Evolutionary conservation across 139 green algal genomes (phyloP), one percentile per base, ranked within the genome.

Genomic region (Zygnema circumcarinatum): DNA sequence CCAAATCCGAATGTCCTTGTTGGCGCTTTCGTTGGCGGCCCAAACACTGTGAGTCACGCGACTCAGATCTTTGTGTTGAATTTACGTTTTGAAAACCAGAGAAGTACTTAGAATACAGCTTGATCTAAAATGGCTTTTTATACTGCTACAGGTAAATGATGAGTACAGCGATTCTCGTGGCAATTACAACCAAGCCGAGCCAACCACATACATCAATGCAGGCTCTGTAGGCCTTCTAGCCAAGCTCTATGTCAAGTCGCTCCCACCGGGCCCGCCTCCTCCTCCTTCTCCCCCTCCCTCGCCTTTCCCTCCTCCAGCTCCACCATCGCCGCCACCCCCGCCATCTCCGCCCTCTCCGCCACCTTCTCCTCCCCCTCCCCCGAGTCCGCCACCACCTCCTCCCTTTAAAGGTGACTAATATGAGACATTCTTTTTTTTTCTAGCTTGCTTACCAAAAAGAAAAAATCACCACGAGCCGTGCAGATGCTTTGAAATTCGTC

Each of bases 1-100:
- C 81, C 85, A 38, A 90, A 90, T 32, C 85, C 85, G 22, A 89
- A 90, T 33, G 85, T 88, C 22, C 78, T 85, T 16, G 47, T 72
- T 20, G 85, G 85, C 0, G 79, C 85, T 38, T 88, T 90, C 0
- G 80, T 88, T 33, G 83, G 78, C 22, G 83, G 83, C 38, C 83
- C 83, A 35, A 40, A 88, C 75, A 25, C 31, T 25, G 54, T 72
- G 54, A 25, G 54, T 40, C n/a, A 40, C 11, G 16, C 1, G 1
- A 16, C 31, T 2, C n/a, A 20, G 16, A 11, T 31, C n/a, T 76
- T 76, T 1, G 33, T 35, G 56, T 31, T 29, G 29, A 29, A 31
- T 31, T 25, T 29, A 72, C n/a, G 21, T 36, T 74, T 31, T 31
- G 31, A 74, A 32, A 36, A 32, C 31, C 67, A 1, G 62, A 1